These are phyloP conservation scores for Fusarium anguioides DNA, from an alignment of 2,329 filamentous ascomycete species.

Conservation along the genomic window DNA sequence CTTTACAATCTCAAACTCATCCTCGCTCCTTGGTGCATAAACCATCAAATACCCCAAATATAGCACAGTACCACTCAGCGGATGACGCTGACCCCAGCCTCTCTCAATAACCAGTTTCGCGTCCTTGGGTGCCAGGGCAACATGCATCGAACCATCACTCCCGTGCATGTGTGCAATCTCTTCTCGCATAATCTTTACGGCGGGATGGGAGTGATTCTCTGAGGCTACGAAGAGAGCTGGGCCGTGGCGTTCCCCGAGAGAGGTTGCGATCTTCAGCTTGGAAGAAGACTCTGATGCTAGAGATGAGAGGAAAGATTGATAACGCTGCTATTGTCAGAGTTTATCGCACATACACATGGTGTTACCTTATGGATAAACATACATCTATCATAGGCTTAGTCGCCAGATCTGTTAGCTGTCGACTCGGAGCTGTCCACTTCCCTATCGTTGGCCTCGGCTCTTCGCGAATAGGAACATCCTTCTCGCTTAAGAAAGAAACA, in stretches of 20 bases:
- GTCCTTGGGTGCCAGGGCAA: constrained; percentile 27
- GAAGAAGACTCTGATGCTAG: constrained; percentile 18
- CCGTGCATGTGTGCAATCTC: constrained; percentile 34
- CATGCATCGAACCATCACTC: constrained; percentile 30
- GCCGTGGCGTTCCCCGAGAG: constrained; percentile 20
- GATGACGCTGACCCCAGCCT: constrained; percentile 34
- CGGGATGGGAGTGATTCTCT: background rate
- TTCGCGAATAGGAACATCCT: constrained; percentile 21
- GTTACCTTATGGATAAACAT: background rate
- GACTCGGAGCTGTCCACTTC: constrained; percentile 30
- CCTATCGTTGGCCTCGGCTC: constrained; percentile 22
- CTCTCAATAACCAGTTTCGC: constrained; percentile 26
- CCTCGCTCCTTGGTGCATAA: constrained; percentile 28
- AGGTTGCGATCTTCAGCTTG: constrained; percentile 30
- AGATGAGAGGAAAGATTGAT: constrained; percentile 26
- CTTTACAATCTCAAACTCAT: constrained; percentile 18
- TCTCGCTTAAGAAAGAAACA: constrained; percentile 20
- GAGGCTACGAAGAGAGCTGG: constrained; percentile 25
- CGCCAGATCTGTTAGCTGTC: constrained; percentile 22
- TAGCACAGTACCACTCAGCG: constrained; percentile 19
- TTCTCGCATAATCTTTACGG: constrained; percentile 2
- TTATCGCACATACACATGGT: background rate
- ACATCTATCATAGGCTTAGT: constrained; percentile 2
- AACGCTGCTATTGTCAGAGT: constrained; percentile 10
- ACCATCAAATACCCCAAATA: constrained; percentile 31